Evolutionary conservation across 352 stramenopile species (phyloP).

Genomic region (Sclerospora graminicola): DNA sequence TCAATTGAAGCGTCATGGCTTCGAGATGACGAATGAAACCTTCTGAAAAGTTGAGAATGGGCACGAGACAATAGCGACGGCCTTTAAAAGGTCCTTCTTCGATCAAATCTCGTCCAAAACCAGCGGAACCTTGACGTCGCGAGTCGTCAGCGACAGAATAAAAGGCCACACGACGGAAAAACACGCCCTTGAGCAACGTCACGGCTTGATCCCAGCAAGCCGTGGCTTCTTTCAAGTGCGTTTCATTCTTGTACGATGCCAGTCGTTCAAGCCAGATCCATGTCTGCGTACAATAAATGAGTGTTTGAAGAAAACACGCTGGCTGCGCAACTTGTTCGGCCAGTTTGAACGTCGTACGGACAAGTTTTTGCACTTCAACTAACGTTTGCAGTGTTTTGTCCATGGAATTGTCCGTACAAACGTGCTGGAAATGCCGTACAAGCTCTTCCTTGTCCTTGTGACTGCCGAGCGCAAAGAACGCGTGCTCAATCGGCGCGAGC

Average conservation of each 20-base stretch:
- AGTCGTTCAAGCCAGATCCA: slow-evolving; percentile 75
- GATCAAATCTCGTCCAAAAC: too few species aligned
- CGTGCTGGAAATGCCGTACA: slow-evolving; percentile 13
- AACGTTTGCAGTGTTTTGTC: slow-evolving; percentile 53
- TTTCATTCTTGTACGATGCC: slow-evolving; percentile 67
- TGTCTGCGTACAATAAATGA: slow-evolving; percentile 57
- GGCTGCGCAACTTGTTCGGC: slow-evolving; percentile 59
- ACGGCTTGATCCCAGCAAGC: slow-evolving; percentile 78
- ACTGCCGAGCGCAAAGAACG: slow-evolving; percentile 66
- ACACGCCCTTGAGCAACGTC: slow-evolving; percentile 63
- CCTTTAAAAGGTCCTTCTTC: too few species aligned
- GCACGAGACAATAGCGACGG: slow-evolving; percentile 59
- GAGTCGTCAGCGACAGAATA: slow-evolving; percentile 27
- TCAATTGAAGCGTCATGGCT: slow-evolving; percentile 53
- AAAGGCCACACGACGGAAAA: slow-evolving; percentile 67
- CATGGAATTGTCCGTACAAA: slow-evolving; percentile 36
- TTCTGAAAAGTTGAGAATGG: slow-evolving; percentile 78
- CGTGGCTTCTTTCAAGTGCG: slow-evolving; percentile 59
- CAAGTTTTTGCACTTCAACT: slow-evolving; percentile 52
- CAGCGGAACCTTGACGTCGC: too few species aligned
- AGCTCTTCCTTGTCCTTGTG: slow-evolving; percentile 44
- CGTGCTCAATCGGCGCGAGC: slow-evolving; percentile 47
- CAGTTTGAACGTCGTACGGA: slow-evolving; percentile 50
- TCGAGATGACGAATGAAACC: slow-evolving; percentile 63
- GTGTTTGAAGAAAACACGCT: slow-evolving; percentile 36